Evolutionary conservation across 2,329 filamentous ascomycete genomes (phyloP).

Genomic region (Cadophora malorum): DNA sequence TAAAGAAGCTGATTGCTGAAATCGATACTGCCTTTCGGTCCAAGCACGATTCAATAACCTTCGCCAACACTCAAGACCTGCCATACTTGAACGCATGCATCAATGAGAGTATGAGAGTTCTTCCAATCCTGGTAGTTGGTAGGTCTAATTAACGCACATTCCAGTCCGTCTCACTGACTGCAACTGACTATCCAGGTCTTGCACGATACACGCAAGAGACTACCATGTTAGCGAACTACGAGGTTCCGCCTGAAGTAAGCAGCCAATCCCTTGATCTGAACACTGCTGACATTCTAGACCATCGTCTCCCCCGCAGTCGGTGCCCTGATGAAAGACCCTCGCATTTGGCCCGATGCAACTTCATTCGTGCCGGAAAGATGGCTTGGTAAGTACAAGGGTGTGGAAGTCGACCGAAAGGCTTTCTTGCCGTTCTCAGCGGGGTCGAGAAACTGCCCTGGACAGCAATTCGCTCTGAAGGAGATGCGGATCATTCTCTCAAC

Average conservation of each 20-base stretch:
- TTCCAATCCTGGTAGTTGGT: constrained; percentile 29
- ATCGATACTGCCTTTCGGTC: constrained; percentile 46
- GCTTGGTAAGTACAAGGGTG: constrained; percentile 31
- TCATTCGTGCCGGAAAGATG: constrained; percentile 36
- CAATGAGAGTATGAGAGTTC: constrained; percentile 35
- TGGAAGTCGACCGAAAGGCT: constrained; percentile 32
- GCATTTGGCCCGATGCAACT: constrained; percentile 33
- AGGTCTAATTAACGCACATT: neutral
- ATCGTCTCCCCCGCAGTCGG: constrained; percentile 24
- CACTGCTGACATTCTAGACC: constrained; percentile 15
- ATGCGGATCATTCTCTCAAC: constrained; percentile 37
- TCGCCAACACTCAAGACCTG: constrained; percentile 33
- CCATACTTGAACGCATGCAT: constrained; percentile 36
- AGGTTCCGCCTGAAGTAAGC: constrained; percentile 32
- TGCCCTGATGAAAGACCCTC: constrained; percentile 24
- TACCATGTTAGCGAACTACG: constrained; percentile 29
- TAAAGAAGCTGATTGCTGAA: constrained; percentile 52
- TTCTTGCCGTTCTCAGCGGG: constrained; percentile 43
- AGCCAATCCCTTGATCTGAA: neutral
- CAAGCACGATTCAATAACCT: constrained; percentile 28
- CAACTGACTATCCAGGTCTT: constrained; percentile 24
- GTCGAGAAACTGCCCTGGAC: constrained; percentile 44
- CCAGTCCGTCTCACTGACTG: neutral
- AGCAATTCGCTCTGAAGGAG: constrained; percentile 42
- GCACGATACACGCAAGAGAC: constrained; percentile 26